Conservation (phyloP, 345 rosid genomes). For the Pugionium dolabratum region DNA sequence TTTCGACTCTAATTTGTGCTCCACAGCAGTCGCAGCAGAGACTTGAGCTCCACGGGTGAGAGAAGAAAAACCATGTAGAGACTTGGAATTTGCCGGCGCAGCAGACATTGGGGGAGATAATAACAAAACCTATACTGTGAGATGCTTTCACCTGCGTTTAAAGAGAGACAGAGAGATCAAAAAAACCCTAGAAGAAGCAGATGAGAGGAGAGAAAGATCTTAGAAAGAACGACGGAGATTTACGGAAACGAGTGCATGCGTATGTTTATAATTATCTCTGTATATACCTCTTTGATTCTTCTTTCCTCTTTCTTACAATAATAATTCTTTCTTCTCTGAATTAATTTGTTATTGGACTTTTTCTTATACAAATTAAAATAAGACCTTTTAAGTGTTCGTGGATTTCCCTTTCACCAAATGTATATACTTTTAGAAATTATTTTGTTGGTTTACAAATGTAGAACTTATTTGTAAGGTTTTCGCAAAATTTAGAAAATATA, state of each 20-base stretch:
- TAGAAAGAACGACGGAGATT: constrained; percentile 20
- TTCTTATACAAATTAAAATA: no score
- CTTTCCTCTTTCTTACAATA: no score
- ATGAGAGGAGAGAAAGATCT: constrained; percentile 6
- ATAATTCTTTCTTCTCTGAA: no score
- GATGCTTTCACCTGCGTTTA: constrained; percentile 14
- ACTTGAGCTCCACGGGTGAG: constrained; percentile 34
- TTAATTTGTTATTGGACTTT: no score
- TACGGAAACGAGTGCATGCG: constrained; percentile 59
- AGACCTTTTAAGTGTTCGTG: no score
- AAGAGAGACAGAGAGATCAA: constrained; percentile 21
- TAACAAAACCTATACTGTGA: not conserved
- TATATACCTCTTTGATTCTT: no score
- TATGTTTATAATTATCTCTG: constrained; percentile 21
- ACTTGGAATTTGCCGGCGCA: constrained; percentile 66
- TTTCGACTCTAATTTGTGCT: constrained; percentile 10
- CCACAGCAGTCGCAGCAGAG: constrained; percentile 16
- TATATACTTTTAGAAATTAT: no score
- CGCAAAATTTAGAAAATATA: no score
- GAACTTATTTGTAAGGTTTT: no score
- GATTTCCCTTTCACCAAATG: no score
- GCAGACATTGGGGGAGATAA: constrained; percentile 48
- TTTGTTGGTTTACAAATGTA: no score
- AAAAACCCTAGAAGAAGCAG: constrained; percentile 26
- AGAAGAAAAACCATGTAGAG: constrained; percentile 72